phyloP scores from a whole-genome alignment of 257 asterid species.

The Solanum ossicruentum region DNA sequence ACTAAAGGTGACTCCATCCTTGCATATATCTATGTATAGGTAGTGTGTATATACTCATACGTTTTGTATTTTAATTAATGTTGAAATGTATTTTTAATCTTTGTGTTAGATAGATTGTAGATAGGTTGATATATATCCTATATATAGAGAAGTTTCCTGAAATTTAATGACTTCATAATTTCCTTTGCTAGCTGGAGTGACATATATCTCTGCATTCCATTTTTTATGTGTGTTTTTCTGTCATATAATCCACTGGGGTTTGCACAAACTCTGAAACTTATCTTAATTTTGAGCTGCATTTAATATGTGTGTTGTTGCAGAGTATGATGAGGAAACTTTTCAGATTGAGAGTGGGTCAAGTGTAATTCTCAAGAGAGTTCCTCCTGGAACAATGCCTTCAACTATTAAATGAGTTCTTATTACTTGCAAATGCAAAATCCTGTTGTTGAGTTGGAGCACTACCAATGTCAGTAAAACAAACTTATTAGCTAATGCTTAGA shows the following conservation, averaged over 20 bases:
- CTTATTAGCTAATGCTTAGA: too few relatives aligned
- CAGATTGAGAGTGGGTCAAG: slow-evolving; percentile 64
- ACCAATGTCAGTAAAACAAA: too few relatives aligned
- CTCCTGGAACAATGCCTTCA: slow-evolving; percentile 30
- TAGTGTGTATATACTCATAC: neutral
- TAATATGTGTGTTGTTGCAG: slow-evolving; percentile 14
- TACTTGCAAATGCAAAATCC: neutral
- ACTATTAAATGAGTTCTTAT: slow-evolving; percentile 27
- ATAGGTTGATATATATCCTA: neutral
- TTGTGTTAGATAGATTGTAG: neutral
- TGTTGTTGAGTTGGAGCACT: neutral
- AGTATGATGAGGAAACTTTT: slow-evolving; percentile 37
- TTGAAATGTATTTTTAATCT: neutral
- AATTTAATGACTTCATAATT: neutral
- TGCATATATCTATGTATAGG: neutral
- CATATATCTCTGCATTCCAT: neutral
- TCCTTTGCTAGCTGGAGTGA: neutral
- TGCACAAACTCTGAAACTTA: neutral
- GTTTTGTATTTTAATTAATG: neutral
- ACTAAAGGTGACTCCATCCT: too few relatives aligned
- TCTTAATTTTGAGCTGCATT: neutral
- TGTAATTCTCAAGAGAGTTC: slow-evolving; percentile 75
- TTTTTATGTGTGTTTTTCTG: neutral
- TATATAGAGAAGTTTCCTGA: neutral
- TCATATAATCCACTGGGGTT: neutral